A percentile compares a stretch with the other conserved stretches of the same genome.
Conservation (phyloP, 2,329 filamentous ascomycete genomes). For the Diaporthe longicolla region DNA sequence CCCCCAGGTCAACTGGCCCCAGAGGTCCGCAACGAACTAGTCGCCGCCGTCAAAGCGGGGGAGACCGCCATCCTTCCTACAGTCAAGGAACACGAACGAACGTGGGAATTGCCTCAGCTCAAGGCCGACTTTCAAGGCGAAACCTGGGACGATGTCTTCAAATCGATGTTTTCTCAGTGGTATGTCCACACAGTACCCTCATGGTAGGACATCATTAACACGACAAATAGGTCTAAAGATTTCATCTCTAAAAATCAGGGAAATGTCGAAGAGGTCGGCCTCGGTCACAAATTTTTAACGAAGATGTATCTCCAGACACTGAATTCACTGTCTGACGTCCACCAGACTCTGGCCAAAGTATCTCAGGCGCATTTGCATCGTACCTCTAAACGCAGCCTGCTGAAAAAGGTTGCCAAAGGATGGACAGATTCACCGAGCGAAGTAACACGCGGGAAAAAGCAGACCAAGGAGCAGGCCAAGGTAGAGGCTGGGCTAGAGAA, state of each 20-base stretch:
- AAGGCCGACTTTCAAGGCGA: conserved; percentile 37
- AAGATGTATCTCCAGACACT: conserved; percentile 13
- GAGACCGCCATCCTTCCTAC: background rate
- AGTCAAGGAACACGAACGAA: background rate
- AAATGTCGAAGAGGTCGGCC: conserved; percentile 31
- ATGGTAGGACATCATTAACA: background rate
- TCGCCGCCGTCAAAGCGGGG: conserved; percentile 24
- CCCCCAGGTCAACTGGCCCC: conserved; percentile 24
- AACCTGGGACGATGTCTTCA: conserved; percentile 39
- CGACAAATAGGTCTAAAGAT: conserved; percentile 1
- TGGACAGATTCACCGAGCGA: conserved; percentile 3
- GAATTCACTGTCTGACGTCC: background rate
- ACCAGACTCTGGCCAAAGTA: conserved; percentile 6
- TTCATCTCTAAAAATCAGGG: conserved; percentile 36
- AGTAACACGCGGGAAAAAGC: background rate
- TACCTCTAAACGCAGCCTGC: conserved; percentile 6
- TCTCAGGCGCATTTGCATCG: conserved; percentile 15
- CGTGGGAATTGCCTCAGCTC: conserved; percentile 33
- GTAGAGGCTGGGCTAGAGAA: background rate
- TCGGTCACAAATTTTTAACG: conserved; percentile 23
- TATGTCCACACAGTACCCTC: background rate
- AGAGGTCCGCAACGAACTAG: conserved; percentile 29
- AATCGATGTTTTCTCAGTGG: conserved; percentile 38
- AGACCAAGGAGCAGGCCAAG: conserved; percentile 14
- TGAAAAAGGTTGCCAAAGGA: conserved; percentile 30